A percentile compares a stretch with the other conserved stretches of the same genome.
phyloP scores from a whole-genome alignment of 768 basidiomycete species.

The Lactifluus piperatus region DNA sequence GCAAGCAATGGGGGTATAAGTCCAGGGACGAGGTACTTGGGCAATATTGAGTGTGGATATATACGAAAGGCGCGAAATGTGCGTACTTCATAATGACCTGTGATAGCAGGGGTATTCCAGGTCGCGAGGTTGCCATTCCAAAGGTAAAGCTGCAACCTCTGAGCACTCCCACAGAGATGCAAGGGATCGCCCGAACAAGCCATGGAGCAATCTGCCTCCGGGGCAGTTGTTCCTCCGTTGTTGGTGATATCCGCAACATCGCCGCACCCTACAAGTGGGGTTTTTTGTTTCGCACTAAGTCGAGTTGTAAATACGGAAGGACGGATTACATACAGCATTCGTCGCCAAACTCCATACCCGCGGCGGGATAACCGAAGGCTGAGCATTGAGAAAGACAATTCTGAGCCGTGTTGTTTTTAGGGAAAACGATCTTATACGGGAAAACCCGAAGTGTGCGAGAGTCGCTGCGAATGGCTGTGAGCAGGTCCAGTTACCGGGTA shows the following conservation, averaged over 20 bases:
- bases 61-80: not conserved
- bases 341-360: constrained; percentile 59
- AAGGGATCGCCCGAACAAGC: constrained; percentile 64
- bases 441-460: constrained; percentile 38
- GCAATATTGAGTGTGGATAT: not conserved
- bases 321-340: constrained; percentile 62
- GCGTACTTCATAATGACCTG: constrained; percentile 60
- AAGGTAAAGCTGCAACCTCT: constrained; percentile 35
- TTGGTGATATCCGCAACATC: constrained; percentile 45
- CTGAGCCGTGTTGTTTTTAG: constrained; percentile 53
- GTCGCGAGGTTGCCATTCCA: constrained; percentile 39
- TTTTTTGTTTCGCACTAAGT: not conserved
- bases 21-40: constrained; percentile 42
- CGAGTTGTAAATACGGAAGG: constrained; percentile 21
- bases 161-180: constrained; percentile 57
- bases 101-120: constrained; percentile 60
- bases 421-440: constrained; percentile 50
- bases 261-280: constrained; percentile 48
- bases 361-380: constrained; percentile 61
- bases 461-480: constrained; percentile 35
- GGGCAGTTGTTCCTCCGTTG: constrained; percentile 27
- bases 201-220: constrained; percentile 34
- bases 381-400: constrained; percentile 63
- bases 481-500: too few relatives aligned
- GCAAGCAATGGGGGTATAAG: constrained; percentile 65